Evolutionary conservation across 2,329 filamentous ascomycete species (phyloP).

Genomic region (Endoconidiophora laricicola): DNA sequence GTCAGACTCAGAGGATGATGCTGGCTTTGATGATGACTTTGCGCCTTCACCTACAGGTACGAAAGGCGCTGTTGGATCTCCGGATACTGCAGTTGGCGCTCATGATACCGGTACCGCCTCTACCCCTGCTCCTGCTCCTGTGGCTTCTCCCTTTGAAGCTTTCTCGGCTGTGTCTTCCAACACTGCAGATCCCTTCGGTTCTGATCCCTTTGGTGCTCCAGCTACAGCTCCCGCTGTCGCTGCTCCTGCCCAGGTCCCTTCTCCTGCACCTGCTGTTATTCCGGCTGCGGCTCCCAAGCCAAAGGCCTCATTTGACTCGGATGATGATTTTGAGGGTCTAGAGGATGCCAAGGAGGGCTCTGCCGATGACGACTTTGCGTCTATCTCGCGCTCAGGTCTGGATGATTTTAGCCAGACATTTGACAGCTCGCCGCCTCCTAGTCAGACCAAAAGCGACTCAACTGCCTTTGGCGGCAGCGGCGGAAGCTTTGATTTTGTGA

Average conservation of each 20-base stretch:
- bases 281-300: constrained; percentile 20
- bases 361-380: constrained; percentile 65
- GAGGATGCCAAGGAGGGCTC: constrained; percentile 71
- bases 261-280: constrained; percentile 15
- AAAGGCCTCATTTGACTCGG: constrained; percentile 51
- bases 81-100: constrained; percentile 17
- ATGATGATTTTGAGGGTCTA: constrained; percentile 66
- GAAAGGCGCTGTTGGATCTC: constrained; percentile 15
- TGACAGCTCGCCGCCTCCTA: constrained; percentile 47
- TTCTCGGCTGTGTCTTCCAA: constrained; percentile 16
- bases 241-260: constrained; percentile 16
- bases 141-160: constrained; percentile 6
- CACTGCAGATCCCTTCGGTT: constrained; percentile 25
- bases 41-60: constrained; percentile 39
- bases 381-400: constrained; percentile 50
- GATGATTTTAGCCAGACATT: constrained; percentile 74
- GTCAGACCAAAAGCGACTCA: constrained; percentile 36
- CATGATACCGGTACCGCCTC: constrained; percentile 16
- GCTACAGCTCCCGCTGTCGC: constrained; percentile 15
- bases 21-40: constrained; percentile 88
- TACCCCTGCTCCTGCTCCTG: constrained; percentile 13
- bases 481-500: constrained; percentile 43
- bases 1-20: constrained; percentile 64
- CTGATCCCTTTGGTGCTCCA: constrained; percentile 17
- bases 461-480: constrained; percentile 34